Evolutionary conservation across 2,329 filamentous ascomycete genomes (phyloP).

Genomic region (Sphaerulina musiva): DNA sequence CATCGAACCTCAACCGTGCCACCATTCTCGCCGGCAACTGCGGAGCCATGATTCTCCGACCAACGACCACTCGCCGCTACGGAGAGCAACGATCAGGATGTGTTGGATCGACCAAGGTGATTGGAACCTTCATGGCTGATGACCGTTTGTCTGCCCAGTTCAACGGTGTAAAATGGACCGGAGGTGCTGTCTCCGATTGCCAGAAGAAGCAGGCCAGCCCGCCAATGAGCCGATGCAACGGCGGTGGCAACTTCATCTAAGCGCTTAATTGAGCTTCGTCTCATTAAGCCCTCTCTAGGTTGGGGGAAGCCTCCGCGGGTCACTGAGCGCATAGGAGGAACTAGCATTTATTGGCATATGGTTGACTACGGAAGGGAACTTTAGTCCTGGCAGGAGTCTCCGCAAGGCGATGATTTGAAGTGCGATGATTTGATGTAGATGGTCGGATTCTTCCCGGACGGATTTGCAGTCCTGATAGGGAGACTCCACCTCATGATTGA

Average conservation of each 20-base stretch:
- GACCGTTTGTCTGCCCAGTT: slow-evolving; percentile 12
- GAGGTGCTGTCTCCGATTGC: slow-evolving; percentile 19
- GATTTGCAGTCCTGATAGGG: not conserved
- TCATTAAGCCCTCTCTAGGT: not conserved
- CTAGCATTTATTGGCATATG: too few relatives aligned
- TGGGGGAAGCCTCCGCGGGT: not conserved
- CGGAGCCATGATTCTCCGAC: slow-evolving; percentile 19
- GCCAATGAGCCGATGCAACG: slow-evolving; percentile 21
- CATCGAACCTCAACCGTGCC: slow-evolving; percentile 13
- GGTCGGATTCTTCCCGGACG: not conserved
- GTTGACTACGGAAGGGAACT: not conserved
- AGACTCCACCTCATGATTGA: not conserved
- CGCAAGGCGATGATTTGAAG: not conserved
- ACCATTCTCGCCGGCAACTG: slow-evolving; percentile 12
- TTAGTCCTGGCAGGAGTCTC: not conserved
- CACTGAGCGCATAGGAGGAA: not conserved
- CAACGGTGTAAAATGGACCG: slow-evolving; percentile 18
- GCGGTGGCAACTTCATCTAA: slow-evolving; percentile 9
- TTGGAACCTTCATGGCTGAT: slow-evolving; percentile 22
- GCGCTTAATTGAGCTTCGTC: not conserved
- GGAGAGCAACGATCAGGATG: slow-evolving; percentile 19
- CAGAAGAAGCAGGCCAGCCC: slow-evolving; percentile 8
- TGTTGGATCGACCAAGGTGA: slow-evolving; percentile 12
- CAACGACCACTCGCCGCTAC: slow-evolving; percentile 21
- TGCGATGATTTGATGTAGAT: not conserved